These are phyloP conservation scores for Papiliotrema terrestris DNA, from an alignment of 1,284 basidiomycete species.

Conservation along the genomic window DNA sequence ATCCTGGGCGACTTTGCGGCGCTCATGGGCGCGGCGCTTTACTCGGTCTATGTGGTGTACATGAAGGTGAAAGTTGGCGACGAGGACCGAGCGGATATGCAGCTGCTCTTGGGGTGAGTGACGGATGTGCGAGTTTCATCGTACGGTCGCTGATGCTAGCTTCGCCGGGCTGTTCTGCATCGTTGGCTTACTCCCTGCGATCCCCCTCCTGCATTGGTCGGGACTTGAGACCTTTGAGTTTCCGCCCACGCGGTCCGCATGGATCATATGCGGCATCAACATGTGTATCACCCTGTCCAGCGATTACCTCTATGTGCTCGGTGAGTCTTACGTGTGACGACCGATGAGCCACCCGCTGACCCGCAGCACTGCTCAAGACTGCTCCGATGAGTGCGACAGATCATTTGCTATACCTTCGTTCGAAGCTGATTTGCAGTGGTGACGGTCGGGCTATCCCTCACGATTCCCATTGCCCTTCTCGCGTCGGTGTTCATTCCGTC, in stretches of 20 bases:
- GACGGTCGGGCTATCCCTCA: constrained; percentile 90
- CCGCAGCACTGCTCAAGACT: constrained; percentile 45
- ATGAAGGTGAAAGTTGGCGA: constrained; percentile 81
- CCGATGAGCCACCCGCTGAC: not conserved
- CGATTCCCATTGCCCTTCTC: constrained; percentile 60
- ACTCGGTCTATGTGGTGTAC: constrained; percentile 86
- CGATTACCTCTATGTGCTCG: constrained; percentile 75
- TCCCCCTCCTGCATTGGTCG: constrained; percentile 70
- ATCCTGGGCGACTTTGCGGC: constrained; percentile 75
- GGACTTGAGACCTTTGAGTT: constrained; percentile 73
- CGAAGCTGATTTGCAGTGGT: constrained; percentile 59
- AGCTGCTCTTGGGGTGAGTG: constrained; percentile 75
- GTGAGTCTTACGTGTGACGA: constrained; percentile 11
- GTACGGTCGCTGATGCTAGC: constrained; percentile 14
- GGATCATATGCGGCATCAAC: constrained; percentile 71
- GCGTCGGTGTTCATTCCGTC: constrained; percentile 41
- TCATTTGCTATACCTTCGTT: constrained; percentile 2
- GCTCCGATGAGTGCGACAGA: constrained; percentile 27
- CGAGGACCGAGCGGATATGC: constrained; percentile 86
- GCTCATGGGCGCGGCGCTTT: constrained; percentile 76
- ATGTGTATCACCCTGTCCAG: constrained; percentile 81
- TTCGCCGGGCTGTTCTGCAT: constrained; percentile 92
- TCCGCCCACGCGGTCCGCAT: constrained; percentile 60
- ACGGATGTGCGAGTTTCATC: not conserved
- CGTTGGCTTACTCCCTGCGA: constrained; percentile 73